Conservation (phyloP, 495 filamentous ascomycete genomes). For the Melanomma pulvis-pyrius region DNA sequence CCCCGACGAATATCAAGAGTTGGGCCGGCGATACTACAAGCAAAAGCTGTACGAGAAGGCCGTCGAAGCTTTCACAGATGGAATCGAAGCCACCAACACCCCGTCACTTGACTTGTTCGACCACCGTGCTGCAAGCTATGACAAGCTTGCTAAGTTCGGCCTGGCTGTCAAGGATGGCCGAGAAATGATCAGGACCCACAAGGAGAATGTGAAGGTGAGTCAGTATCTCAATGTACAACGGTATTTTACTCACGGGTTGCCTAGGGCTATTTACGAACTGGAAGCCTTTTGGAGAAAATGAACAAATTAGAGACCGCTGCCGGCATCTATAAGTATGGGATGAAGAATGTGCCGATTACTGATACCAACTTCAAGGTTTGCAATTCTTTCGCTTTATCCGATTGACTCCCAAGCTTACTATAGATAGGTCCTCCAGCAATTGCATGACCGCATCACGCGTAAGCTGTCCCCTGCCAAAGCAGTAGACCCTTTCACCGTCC, state of each 20-base stretch:
- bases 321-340: slow-evolving; percentile 63
- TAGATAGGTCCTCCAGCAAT: slow-evolving; percentile 48
- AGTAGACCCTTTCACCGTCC: slow-evolving; percentile 41
- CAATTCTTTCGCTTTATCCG: not conserved
- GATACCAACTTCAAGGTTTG: slow-evolving; percentile 54
- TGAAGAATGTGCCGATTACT: slow-evolving; percentile 52
- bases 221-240: not conserved
- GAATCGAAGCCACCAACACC: slow-evolving; percentile 29
- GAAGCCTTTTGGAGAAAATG: slow-evolving; percentile 61
- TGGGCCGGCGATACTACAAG: slow-evolving; percentile 39
- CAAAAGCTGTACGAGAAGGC: slow-evolving; percentile 40
- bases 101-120: slow-evolving; percentile 54
- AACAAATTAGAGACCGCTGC: slow-evolving; percentile 57
- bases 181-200: slow-evolving; percentile 59
- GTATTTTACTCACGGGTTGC: not conserved
- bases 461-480: slow-evolving; percentile 42
- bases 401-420: slow-evolving; percentile 6
- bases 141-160: slow-evolving; percentile 58
- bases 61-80: slow-evolving; percentile 40
- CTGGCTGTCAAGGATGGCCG: slow-evolving; percentile 62
- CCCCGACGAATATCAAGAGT: slow-evolving; percentile 24
- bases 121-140: slow-evolving; percentile 62
- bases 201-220: slow-evolving; percentile 53
- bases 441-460: slow-evolving; percentile 51
- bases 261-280: slow-evolving; percentile 68